Base-by-base conservation (phyloP, 805 yeast genomes). In the Crinitomyces ghanaensis region DNA sequence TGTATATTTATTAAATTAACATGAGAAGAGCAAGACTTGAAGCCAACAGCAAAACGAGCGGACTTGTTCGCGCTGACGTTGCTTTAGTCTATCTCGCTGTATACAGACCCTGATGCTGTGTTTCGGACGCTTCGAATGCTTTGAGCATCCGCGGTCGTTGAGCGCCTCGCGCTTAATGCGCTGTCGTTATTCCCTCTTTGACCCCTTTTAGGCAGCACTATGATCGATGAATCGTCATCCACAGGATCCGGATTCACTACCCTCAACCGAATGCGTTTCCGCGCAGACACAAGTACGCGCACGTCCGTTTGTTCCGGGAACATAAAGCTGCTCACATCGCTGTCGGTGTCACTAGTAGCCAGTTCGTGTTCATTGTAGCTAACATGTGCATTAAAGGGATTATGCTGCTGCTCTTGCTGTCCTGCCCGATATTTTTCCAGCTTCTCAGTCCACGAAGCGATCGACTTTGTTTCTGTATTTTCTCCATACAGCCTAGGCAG, bases 241-340 rank as follows among this genome's bases (percentile, higher is more conserved):
- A 47, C 53, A 9, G 41, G 14, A 43, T 72, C 79, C 0, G 86
- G 86, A 46, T 78, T 78, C 30, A 72, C 64, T 23, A 78, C 71
- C 22, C 78, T 53, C 28, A 78, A 56, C 34, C 66, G 65, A 1
- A 77, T 65, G 37, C 81, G 58, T 43, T 84, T 59, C 47, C 70
- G 71, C 11, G 80, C 71, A 39, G 79, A 70, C 5, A 78, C 84
- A 39, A 78, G 54, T 6, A 78, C 78, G 51, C 78, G 86, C 2
- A 76, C 86, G 41, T 78, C 85, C 42, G 75, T 48, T 19, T 62
- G 59, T 13, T 63, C 64, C 11, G 6, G 30, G 30, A 6, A 16
- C n/a, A 7, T 12, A 16, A 8, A 8, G n/a, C 15, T 6, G 6
- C n/a, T 25, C 14, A 21, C 24, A 9, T 21, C 9, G 24, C 24